Percentiles rank a stretch among this genome's conserved stretches.
Evolutionary conservation across 345 rosid genomes (phyloP).

Genomic region (Boechera retrofracta): DNA sequence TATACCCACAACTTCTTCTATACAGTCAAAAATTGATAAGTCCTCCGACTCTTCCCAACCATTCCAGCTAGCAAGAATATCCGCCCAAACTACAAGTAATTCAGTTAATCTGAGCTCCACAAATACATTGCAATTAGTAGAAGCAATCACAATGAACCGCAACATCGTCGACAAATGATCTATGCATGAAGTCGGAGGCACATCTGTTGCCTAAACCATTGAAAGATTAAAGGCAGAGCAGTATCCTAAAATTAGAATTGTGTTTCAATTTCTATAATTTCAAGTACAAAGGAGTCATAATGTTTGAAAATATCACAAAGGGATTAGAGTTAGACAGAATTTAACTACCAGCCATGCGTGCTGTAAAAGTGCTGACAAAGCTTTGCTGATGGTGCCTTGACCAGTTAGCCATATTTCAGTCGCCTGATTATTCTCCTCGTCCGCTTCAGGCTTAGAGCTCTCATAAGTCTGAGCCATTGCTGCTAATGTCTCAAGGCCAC

Average conservation of each 20-base stretch:
- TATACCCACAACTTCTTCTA: conserved; percentile 69
- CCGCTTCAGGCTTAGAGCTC: conserved; percentile 58
- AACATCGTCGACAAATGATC: conserved; percentile 72
- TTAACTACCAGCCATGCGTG: conserved; percentile 65
- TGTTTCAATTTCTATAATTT: conserved; percentile 24
- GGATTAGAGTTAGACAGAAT: conserved; percentile 36
- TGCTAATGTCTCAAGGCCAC: conserved; percentile 73
- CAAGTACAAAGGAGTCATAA: conserved; percentile 1
- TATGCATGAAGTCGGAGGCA: conserved; percentile 58
- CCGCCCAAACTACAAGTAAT: conserved; percentile 72
- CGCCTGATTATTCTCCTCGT: conserved; percentile 50
- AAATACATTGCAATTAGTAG: conserved; percentile 52
- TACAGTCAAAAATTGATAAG: conserved; percentile 77
- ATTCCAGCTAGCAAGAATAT: conserved; percentile 79
- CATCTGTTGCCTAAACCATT: conserved; percentile 55
- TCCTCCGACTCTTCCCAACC: conserved; percentile 96
- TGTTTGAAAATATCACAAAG: conserved; percentile 18
- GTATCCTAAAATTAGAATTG: conserved; percentile 28
- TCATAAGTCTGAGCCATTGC: conserved; percentile 76
- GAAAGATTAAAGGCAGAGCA: conserved; percentile 40
- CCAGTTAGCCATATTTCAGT: conserved; percentile 58
- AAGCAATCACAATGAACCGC: conserved; percentile 59
- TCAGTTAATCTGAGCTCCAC: conserved; percentile 65
- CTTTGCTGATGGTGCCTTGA: conserved; percentile 63
- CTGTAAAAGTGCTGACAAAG: conserved; percentile 74